Evolutionary conservation across 371 early-diverging fungal species (phyloP), one percentile per base, ranked within the genome.

Genomic region (Dinochytrium kinnereticum): DNA sequence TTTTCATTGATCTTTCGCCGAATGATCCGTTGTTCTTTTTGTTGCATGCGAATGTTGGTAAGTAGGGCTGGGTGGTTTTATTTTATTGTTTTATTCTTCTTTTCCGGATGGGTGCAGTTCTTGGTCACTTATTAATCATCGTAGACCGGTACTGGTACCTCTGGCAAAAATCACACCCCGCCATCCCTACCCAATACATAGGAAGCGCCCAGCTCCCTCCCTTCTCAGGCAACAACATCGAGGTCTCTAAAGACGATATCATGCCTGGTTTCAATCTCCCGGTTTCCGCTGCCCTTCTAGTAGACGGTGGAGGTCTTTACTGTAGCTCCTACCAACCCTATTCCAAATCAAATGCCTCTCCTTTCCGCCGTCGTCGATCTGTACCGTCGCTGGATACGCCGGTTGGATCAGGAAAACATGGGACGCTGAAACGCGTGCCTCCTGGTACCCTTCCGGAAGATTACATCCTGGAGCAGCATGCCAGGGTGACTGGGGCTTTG

Each of bases 21-120:
- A 74, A 77, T 82, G 90, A 90, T 72, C 88, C 88, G 30, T 68
- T 90, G 26, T 88, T 88, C 75, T 87, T 77, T 71, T 53, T 88
- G 70, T 88, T 87, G 70, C 90, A 90, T 71, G 79, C 84, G 51
- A 84, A 83, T 66, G 75, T 87, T 34, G 89, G 73, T 76, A 3
- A 37, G 76, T 72, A 17, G 26, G 24, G 17, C 7, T 67, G 49
- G 15, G 3, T 39, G 39, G 31, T 37, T 55, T 51, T 39, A 13
- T 53, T 36, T 33, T 3, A 15, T 13, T 64, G 64, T 30, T 55
- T 7, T 26, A 7, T 55, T 64, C 2, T 13, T 64, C 3, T 64
- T 57, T 7, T 24, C 31, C 15, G 13, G 31, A 57, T 57, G 26
- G 10, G 7, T 13, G 24, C n/a, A 7, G 44, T 44, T 24, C 15